Percentiles rank a stretch among this genome's conserved stretches.
Conservation (phyloP, 2,329 filamentous ascomycete genomes). For the Pseudonectria foliicola region DNA sequence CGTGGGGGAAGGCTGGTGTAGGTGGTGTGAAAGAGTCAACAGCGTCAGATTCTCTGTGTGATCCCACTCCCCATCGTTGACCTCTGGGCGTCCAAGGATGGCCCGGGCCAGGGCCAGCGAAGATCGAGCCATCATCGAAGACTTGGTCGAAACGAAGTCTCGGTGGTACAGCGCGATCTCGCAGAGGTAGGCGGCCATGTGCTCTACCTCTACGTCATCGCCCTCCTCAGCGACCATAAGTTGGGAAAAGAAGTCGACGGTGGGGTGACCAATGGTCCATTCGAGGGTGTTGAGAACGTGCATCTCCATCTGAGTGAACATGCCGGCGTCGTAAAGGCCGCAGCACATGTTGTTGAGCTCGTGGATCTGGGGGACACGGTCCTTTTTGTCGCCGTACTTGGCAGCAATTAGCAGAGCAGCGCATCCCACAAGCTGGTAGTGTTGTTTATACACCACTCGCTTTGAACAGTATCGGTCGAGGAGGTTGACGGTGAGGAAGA, state of each 20-base stretch:
- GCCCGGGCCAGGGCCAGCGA: slow-evolving; percentile 80
- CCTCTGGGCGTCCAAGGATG: slow-evolving; percentile 74
- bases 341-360: slow-evolving; percentile 99
- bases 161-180: slow-evolving; percentile 95
- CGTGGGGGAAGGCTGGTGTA: slow-evolving; percentile 51
- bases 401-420: slow-evolving; percentile 92
- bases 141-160: slow-evolving; percentile 89
- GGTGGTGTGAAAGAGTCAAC: slow-evolving; percentile 50
- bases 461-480: slow-evolving; percentile 97
- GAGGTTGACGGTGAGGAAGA: slow-evolving; percentile 94
- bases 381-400: slow-evolving; percentile 98
- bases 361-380: slow-evolving; percentile 92
- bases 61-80: slow-evolving; percentile 70
- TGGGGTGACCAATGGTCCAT: slow-evolving; percentile 94
- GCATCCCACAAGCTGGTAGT: slow-evolving; percentile 96
- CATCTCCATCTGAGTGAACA: slow-evolving; percentile 99
- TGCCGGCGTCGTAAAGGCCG: slow-evolving; percentile 94
- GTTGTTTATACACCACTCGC: slow-evolving; percentile 96
- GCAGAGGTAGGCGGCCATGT: slow-evolving; percentile 89
- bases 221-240: slow-evolving; percentile 74
- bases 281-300: slow-evolving; percentile 95
- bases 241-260: slow-evolving; percentile 88
- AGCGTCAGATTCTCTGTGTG: slow-evolving; percentile 62
- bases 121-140: slow-evolving; percentile 83
- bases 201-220: slow-evolving; percentile 79